Percentiles rank a stretch among this genome's conserved stretches.
phyloP scores from a whole-genome alignment of 495 filamentous ascomycete genomes.

The Hamigera avellanea region DNA sequence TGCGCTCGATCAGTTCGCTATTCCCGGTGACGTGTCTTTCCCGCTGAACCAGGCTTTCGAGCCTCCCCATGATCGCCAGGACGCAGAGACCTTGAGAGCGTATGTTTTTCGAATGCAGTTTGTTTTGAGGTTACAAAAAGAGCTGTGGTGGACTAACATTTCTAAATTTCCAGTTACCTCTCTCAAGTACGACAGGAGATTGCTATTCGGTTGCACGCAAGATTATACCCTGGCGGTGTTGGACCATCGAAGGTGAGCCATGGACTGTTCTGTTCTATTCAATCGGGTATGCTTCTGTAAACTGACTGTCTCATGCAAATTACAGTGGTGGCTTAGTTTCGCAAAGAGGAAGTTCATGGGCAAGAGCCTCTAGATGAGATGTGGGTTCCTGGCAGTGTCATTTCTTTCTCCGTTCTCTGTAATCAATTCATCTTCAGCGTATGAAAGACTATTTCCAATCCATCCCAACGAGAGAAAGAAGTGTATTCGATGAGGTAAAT shows the following conservation, averaged over 20 bases:
- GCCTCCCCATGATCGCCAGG: constrained; percentile 72
- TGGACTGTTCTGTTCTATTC: background rate
- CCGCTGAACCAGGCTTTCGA: constrained; percentile 81
- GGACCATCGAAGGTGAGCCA: constrained; percentile 70
- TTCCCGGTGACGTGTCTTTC: constrained; percentile 89
- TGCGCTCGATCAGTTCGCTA: constrained; percentile 84
- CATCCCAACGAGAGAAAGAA: too few relatives aligned
- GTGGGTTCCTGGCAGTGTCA: background rate
- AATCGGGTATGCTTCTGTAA: too few relatives aligned
- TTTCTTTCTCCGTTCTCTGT: background rate
- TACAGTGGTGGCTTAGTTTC: constrained; percentile 93
- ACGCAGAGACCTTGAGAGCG: constrained; percentile 74
- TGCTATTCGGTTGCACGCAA: constrained; percentile 63
- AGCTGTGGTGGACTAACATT: constrained; percentile 3
- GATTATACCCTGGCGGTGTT: constrained; percentile 75
- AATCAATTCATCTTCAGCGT: constrained; percentile 10
- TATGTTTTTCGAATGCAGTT: constrained; percentile 22
- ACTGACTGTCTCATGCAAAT: constrained; percentile 3
- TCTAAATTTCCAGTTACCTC: constrained; percentile 44
- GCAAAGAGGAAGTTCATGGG: constrained; percentile 99
- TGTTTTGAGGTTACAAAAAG: too few relatives aligned
- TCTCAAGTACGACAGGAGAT: constrained; percentile 88
- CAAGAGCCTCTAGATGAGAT: constrained; percentile 55
- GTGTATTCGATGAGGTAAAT: too few relatives aligned
- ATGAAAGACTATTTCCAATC: constrained; percentile 15